Conservation (phyloP, 192 early-diverging fungal species). For the Phycomyces blakesleeanus region DNA sequence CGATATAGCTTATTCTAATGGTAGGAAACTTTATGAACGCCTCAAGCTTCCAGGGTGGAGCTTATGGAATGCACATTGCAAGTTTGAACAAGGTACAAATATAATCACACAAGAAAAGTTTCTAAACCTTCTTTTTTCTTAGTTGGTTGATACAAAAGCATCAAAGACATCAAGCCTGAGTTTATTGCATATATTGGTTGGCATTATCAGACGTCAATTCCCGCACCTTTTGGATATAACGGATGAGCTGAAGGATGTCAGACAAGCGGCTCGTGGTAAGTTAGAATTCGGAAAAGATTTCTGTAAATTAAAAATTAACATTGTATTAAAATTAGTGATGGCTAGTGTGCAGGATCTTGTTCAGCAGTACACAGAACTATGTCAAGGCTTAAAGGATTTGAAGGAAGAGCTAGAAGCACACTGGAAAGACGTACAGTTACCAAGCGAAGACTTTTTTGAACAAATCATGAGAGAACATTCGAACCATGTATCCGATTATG, state of each 20-base stretch:
- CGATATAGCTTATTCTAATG: conserved; percentile 54
- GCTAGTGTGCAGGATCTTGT: conserved; percentile 28
- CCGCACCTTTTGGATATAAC: conserved; percentile 57
- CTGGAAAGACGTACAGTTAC: conserved; percentile 20
- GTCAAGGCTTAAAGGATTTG: conserved; percentile 42
- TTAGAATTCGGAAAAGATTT: not conserved
- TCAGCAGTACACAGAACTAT: conserved; percentile 31
- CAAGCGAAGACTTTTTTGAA: conserved; percentile 8
- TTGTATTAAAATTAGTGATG: conserved; percentile 12
- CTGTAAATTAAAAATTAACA: conserved; percentile 1
- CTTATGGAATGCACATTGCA: conserved; percentile 75
- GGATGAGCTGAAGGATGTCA: conserved; percentile 61
- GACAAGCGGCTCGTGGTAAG: conserved; percentile 61
- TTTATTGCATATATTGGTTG: conserved; percentile 68
- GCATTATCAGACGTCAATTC: conserved; percentile 58
- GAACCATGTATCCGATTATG: conserved; percentile 52
- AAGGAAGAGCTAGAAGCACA: conserved; percentile 37
- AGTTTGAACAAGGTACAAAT: conserved; percentile 67
- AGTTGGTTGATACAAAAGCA: conserved; percentile 77
- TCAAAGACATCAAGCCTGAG: conserved; percentile 61
- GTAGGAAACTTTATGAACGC: conserved; percentile 87
- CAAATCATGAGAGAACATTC: conserved; percentile 57
- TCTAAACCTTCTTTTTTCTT: not conserved
- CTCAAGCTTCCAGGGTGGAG: conserved; percentile 68
- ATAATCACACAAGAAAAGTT: not conserved